These are phyloP conservation scores for Cystobasidium ongulense DNA, from an alignment of 768 basidiomycete species.

Conservation along the genomic window DNA sequence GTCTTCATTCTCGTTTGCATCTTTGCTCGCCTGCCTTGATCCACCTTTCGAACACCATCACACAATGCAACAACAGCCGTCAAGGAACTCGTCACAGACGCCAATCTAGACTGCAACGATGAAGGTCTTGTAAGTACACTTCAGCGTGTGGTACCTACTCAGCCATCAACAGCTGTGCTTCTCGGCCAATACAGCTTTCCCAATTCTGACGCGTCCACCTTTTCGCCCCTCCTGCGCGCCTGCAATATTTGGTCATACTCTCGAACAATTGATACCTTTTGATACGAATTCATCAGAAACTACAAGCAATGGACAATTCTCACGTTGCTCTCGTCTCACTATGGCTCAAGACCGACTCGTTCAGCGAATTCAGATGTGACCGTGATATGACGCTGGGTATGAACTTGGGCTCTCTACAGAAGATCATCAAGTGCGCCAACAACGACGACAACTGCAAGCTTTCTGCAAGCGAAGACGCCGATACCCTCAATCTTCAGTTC, in stretches of 20 bases:
- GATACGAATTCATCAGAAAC: conserved; percentile 50
- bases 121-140: conserved; percentile 66
- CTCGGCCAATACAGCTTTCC: not conserved
- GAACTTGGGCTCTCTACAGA: conserved; percentile 77
- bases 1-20: no score
- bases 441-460: conserved; percentile 87
- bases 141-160: not conserved
- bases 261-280: not conserved
- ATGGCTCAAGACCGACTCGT: conserved; percentile 66
- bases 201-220: not conserved
- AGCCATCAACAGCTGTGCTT: not conserved
- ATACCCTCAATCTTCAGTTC: conserved; percentile 77
- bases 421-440: conserved; percentile 93
- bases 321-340: conserved; percentile 95
- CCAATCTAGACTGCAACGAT: conserved; percentile 94
- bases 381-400: conserved; percentile 84
- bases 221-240: not conserved
- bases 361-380: conserved; percentile 81
- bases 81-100: conserved; percentile 95
- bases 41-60: not conserved
- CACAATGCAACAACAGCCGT: conserved; percentile 56
- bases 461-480: conserved; percentile 83
- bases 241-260: not conserved
- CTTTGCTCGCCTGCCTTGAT: no score
- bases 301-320: conserved; percentile 99